Percentiles rank a stretch among this genome's conserved stretches.
phyloP scores from a whole-genome alignment of 2,329 filamentous ascomycete species.

The Apiospora hydei region DNA sequence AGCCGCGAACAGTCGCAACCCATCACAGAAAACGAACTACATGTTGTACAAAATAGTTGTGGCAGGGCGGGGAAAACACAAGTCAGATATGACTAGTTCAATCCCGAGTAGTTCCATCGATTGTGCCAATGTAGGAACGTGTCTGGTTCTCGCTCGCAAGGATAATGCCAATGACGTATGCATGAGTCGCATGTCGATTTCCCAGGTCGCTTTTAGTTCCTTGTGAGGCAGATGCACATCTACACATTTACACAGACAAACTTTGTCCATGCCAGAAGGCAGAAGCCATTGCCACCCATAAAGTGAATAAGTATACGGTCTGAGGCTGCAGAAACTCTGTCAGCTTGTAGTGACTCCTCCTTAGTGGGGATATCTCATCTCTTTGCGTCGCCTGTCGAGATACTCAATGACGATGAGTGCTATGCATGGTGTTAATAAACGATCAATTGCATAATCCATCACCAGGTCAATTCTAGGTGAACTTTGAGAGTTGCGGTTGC shows the following conservation, averaged over 20 bases:
- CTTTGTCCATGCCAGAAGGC: background rate
- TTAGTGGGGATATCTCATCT: too few relatives aligned
- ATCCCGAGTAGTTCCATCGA: background rate
- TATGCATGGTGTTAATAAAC: background rate
- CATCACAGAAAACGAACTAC: background rate
- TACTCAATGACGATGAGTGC: background rate
- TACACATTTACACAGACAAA: background rate
- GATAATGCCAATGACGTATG: background rate
- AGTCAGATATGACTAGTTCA: background rate
- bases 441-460: background rate
- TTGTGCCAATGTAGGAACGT: background rate
- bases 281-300: background rate
- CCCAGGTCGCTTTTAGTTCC: background rate
- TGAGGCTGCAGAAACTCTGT: background rate
- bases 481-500: background rate
- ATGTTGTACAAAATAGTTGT: background rate
- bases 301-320: background rate
- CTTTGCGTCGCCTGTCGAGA: background rate
- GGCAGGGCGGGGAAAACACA: background rate
- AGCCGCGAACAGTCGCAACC: background rate
- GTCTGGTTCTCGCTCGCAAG: background rate
- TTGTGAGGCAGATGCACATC: background rate
- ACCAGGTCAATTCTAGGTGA: background rate
- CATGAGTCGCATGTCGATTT: background rate
- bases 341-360: background rate